Evolutionary conservation across 352 stramenopile species (phyloP), one percentile per base, ranked within the genome.

Genomic region (Globisporangium alternatum): DNA sequence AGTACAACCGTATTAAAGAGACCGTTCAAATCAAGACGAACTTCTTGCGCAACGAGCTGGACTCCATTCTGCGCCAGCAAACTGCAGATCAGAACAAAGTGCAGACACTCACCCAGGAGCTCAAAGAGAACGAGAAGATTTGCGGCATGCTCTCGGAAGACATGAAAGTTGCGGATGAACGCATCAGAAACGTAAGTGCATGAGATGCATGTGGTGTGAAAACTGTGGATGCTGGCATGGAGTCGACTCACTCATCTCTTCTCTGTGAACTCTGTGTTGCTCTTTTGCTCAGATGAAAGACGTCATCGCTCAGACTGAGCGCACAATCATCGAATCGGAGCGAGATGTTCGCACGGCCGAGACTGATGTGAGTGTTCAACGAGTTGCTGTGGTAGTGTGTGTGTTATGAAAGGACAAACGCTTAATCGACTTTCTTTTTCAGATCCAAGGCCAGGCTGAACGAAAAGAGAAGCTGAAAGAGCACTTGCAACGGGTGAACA

Each of bases 1-100:
- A 96, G 57, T 96, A 95, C 56, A 80, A 96, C 66, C 83, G 86
- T 7, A 91, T 96, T 44, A 93, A 93, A 47, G 83, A 95, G 62
- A 64, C 62, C 5, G 83, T 80, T 0, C 77, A 90, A 59, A 65
- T 90, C 37, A 83, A 90, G 67, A 96, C 87, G 1, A 91, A 79
- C 41, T 55, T 83, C 31, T 43, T 94, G 45, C 86, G 81, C 9
- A 91, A 79, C 31, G 71, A 94, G 31, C 63, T 93, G 0, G 85
- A 91, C 22, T 80, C 82, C 1, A 89, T 95, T 43, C 60, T 81
- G 60, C 82, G 82, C 0, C 76, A 89, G 37, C 80, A 95, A 45
- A 75, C 62, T 56, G 74, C 83, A 0, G 87, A 96, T 60, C 65
- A 80, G 56, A 89, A 89, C 67, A 88, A 91, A 58, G 75, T 92